These are phyloP conservation scores for Lepraria neglecta DNA, from an alignment of 495 filamentous ascomycete species.

Conservation along the genomic window DNA sequence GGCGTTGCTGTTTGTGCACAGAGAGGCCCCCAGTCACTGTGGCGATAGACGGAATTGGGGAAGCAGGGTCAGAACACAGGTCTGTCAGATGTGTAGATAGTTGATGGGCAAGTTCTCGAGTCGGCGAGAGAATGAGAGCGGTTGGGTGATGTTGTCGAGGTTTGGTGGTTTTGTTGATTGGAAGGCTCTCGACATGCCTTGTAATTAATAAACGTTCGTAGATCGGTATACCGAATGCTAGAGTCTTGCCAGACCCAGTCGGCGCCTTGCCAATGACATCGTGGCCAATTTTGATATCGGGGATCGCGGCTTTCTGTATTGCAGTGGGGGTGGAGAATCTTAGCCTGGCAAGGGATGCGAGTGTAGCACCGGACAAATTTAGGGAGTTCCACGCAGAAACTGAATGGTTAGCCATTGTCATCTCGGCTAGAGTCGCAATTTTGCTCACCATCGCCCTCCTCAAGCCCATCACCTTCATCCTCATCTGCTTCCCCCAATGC, in stretches of 20 bases:
- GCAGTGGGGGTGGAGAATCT: conserved; percentile 72
- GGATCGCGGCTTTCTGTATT: conserved; percentile 73
- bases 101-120: conserved; percentile 89
- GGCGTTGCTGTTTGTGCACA: conserved; percentile 83
- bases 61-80: conserved; percentile 54
- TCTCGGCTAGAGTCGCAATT: neutral
- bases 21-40: conserved; percentile 88
- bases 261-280: conserved; percentile 77
- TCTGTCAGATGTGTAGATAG: conserved; percentile 71
- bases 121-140: conserved; percentile 89
- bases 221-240: conserved; percentile 73
- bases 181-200: neutral
- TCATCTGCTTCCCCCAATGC: conserved; percentile 21
- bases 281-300: conserved; percentile 63
- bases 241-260: conserved; percentile 78
- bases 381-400: conserved; percentile 72
- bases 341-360: conserved; percentile 68
- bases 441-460: conserved; percentile 36
- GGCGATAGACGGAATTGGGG: conserved; percentile 58
- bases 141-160: conserved; percentile 42
- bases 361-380: conserved; percentile 58
- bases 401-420: conserved; percentile 8
- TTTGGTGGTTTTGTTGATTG: conserved; percentile 22
- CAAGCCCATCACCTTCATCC: conserved; percentile 41
- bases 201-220: conserved; percentile 41